Base-by-base conservation (phyloP, 164 flowering plant genomes). In the Vitis rupestris region DNA sequence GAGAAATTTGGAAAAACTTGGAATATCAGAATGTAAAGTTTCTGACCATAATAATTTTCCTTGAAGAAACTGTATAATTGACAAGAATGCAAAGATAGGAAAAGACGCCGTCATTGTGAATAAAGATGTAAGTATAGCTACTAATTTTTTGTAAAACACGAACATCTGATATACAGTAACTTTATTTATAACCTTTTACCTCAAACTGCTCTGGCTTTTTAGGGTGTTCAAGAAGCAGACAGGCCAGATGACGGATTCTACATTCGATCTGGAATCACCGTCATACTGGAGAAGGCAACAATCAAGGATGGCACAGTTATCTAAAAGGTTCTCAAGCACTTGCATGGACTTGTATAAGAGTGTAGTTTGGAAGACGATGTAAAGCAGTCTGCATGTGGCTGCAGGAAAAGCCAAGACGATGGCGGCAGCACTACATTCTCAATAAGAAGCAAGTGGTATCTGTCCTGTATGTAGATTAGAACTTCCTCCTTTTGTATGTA, bases 11-110 rank as follows among this genome's bases (percentile, higher is more conserved):
- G 8, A 23, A 44, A 31, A 15, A 59, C 16, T 31, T 27, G 51
- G 11, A 49, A 37, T 61, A 30, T 60, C 27, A 15, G 56, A 15
- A 47, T 37, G 10, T 5, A 5, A 2, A 17, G 14, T 29, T 37
- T 50, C 77, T 82, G 50, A 82, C 59, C 3, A 55, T 75, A n/a
- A 9, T 71, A 47, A n/a, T 50, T 59, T 72, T 52, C 19, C 15
- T 58, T 75, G 58, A 71, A 92, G 98, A 81, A 87, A 88, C 50
- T 93, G 98, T 63, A 90, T 93, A 29, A 91, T 93, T 19, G 98
- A 93, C 83, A 89, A 90, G 85, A 93, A 93, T 66, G 91, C 90
- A 10, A 88, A 78, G 76, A 86, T 93, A n/a, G 98, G 98, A 56
- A 89, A 88, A 70, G 78, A 91, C 66, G 94, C 89, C 62, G 59